phyloP scores from a whole-genome alignment of 2,329 filamentous ascomycete genomes.

The Neurospora crassa region DNA sequence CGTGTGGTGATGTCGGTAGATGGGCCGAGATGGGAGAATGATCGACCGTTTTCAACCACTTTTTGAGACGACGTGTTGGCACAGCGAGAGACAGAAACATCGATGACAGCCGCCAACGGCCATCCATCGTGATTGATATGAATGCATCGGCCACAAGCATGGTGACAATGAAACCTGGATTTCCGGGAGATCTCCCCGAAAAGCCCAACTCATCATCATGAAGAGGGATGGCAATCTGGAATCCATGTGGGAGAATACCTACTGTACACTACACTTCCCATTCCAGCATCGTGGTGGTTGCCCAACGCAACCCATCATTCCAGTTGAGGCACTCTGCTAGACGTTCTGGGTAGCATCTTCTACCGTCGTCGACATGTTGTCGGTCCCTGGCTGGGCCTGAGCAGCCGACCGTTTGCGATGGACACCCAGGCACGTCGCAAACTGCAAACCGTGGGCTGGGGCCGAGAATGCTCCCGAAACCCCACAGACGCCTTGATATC shows the following conservation, averaged over 20 bases:
- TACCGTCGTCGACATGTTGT: not conserved
- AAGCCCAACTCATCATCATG: not conserved
- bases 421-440: slow-evolving; percentile 11
- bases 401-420: slow-evolving; percentile 12
- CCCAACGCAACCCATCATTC: slow-evolving; percentile 11
- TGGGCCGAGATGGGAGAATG: slow-evolving; percentile 6
- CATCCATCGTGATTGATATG: not conserved
- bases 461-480: slow-evolving; percentile 9
- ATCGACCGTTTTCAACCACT: not conserved
- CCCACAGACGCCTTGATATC: slow-evolving; percentile 7
- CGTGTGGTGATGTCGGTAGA: slow-evolving; percentile 7
- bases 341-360: slow-evolving; percentile 8
- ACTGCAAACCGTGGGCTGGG: slow-evolving; percentile 6
- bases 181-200: slow-evolving; percentile 14
- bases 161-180: slow-evolving; percentile 1
- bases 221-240: not conserved
- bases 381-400: not conserved
- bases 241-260: slow-evolving; percentile 1
- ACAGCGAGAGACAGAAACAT: not conserved
- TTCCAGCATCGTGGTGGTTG: slow-evolving; percentile 8
- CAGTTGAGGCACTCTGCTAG: slow-evolving; percentile 12
- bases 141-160: not conserved
- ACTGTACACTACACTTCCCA: too few relatives aligned
- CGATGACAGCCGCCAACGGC: not conserved
- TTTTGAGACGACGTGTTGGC: not conserved